phyloP scores from a whole-genome alignment of 208 protist genomes.

The Leishmania martiniquensis region DNA sequence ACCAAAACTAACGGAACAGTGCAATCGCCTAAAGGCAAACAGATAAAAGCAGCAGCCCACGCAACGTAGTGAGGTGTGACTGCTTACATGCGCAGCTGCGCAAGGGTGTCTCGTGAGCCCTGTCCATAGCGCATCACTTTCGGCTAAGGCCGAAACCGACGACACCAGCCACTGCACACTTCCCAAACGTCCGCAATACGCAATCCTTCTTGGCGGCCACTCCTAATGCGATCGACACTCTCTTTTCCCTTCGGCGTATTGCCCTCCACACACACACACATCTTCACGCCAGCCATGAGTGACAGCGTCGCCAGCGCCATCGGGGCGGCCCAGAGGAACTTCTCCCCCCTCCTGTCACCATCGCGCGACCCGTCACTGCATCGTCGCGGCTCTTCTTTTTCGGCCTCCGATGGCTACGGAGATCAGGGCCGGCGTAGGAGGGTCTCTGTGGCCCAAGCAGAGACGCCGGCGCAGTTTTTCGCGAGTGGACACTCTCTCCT shows the following conservation, averaged over 20 bases:
- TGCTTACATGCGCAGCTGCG: neutral
- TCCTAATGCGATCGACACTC: neutral
- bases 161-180: neutral
- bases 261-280: neutral
- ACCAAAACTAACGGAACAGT: neutral
- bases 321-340: slow-evolving; percentile 5
- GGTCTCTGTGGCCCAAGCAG: neutral
- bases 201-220: neutral
- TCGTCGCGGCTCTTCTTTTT: neutral
- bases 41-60: neutral
- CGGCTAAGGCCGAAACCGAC: neutral
- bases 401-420: neutral
- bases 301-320: slow-evolving; percentile 13
- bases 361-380: neutral
- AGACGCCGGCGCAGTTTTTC: neutral
- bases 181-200: neutral
- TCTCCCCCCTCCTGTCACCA: slow-evolving; percentile 3
- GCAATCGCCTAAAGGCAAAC: neutral
- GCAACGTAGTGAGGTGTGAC: neutral
- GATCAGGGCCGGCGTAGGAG: neutral
- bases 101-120: neutral
- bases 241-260: neutral
- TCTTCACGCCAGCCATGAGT: slow-evolving; percentile 10
- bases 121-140: no score
- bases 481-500: slow-evolving; percentile 21